A percentile compares a stretch with the other conserved stretches of the same genome.
Evolutionary conservation across 805 yeast genomes (phyloP).

Genomic region (Wickerhamiella allomyrinae): DNA sequence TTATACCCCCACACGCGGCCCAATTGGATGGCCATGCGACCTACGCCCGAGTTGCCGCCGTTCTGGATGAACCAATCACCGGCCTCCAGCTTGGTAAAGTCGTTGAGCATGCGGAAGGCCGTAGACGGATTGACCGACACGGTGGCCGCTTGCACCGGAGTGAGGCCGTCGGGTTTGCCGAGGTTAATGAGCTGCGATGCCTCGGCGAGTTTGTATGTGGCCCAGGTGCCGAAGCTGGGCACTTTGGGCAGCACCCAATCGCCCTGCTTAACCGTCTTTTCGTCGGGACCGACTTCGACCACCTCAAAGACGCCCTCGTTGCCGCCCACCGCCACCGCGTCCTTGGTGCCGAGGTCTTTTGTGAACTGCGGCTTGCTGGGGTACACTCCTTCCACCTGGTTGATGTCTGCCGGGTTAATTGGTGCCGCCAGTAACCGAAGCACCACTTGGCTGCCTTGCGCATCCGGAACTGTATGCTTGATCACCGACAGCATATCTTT

Average conservation of each 20-base stretch:
- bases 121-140: conserved; percentile 85
- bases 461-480: conserved; percentile 25
- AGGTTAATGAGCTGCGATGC: conserved; percentile 43
- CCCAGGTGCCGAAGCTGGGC: conserved; percentile 89
- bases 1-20: conserved; percentile 66
- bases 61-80: conserved; percentile 90
- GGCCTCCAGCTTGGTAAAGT: conserved; percentile 43
- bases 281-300: conserved; percentile 50
- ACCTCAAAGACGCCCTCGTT: conserved; percentile 88
- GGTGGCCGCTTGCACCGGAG: conserved; percentile 53
- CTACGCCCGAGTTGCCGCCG: conserved; percentile 94
- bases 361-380: conserved; percentile 58
- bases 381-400: conserved; percentile 75
- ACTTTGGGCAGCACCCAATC: conserved; percentile 78
- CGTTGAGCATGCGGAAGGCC: conserved; percentile 75
- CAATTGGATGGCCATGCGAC: conserved; percentile 79
- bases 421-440: conserved; percentile 66
- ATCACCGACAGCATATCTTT: conserved; percentile 25
- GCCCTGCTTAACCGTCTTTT: conserved; percentile 38
- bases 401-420: conserved; percentile 79
- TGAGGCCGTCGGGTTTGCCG: conserved; percentile 31
- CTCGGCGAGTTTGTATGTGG: conserved; percentile 51
- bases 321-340: conserved; percentile 74
- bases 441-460: conserved; percentile 32
- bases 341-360: conserved; percentile 34